Conservation (phyloP, 2,329 filamentous ascomycete genomes). For the Bipolaris zeicola region DNA sequence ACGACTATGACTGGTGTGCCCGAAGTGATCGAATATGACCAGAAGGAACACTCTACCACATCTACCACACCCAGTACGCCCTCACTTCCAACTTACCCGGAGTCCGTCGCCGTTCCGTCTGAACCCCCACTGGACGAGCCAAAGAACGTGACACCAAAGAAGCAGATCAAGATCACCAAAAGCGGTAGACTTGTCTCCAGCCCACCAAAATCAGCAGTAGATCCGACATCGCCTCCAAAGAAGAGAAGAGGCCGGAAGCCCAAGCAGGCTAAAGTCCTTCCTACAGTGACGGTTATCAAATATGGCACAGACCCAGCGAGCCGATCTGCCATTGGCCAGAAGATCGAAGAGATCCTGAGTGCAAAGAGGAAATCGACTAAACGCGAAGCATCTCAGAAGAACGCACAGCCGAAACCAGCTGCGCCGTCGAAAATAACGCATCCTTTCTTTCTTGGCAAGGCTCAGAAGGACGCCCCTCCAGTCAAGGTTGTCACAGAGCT, state of each 20-base stretch:
- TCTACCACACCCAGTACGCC: background rate
- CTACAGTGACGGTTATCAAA: slow-evolving; percentile 59
- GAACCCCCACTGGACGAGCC: background rate
- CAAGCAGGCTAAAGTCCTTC: slow-evolving; percentile 35
- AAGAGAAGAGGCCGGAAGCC: slow-evolving; percentile 29
- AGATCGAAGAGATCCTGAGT: slow-evolving; percentile 67
- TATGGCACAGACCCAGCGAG: slow-evolving; percentile 62
- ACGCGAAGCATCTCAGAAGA: slow-evolving; percentile 25
- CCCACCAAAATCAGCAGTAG: slow-evolving; percentile 33
- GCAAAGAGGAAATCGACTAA: slow-evolving; percentile 33
- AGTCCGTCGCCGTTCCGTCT: background rate
- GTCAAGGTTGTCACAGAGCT: slow-evolving; percentile 15
- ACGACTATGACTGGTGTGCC: slow-evolving; percentile 7
- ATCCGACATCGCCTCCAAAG: slow-evolving; percentile 54
- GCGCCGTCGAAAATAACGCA: slow-evolving; percentile 60
- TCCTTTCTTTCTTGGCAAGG: slow-evolving; percentile 71
- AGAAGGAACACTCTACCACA: background rate
- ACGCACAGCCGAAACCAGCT: slow-evolving; percentile 35
- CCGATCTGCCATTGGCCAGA: slow-evolving; percentile 59
- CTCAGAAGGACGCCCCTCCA: slow-evolving; percentile 34
- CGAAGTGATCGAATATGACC: background rate
- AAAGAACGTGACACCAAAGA: slow-evolving; percentile 33
- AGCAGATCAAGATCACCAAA: slow-evolving; percentile 50
- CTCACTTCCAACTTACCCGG: background rate
- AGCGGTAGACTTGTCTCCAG: slow-evolving; percentile 55